These are phyloP conservation scores for Pyrenochaeta sp. DNA, from an alignment of 2,329 filamentous ascomycete species.

Conservation along the genomic window DNA sequence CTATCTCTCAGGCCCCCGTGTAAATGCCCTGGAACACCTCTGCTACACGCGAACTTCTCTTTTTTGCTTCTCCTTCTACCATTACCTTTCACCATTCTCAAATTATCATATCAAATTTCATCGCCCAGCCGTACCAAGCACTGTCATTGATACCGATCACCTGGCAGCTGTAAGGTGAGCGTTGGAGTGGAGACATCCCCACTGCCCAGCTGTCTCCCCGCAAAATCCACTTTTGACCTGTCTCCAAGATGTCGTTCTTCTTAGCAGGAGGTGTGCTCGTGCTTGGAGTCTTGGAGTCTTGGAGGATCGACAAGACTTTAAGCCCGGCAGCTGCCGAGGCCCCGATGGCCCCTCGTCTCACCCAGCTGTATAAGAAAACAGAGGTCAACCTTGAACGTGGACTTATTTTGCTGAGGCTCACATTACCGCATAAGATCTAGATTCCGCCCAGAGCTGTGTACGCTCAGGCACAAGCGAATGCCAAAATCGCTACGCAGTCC, in stretches of 20 bases:
- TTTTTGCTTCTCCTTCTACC: conserved; percentile 50
- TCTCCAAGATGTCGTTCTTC: conserved; percentile 13
- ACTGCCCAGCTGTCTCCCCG: conserved; percentile 8
- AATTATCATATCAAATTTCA: conserved; percentile 22
- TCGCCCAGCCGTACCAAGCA: conserved; percentile 24
- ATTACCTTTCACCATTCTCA: conserved; percentile 54
- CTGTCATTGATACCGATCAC: not conserved
- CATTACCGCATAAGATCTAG: too few species aligned
- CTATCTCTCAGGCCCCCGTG: not conserved
- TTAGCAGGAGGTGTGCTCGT: conserved; percentile 6
- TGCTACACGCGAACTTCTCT: not conserved
- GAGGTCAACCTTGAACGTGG: not conserved
- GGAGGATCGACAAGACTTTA: conserved; percentile 8
- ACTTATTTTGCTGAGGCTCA: too few species aligned
- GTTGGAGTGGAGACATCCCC: conserved; percentile 5
- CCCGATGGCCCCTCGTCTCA: conserved; percentile 1
- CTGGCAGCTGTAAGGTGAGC: conserved; percentile 2
- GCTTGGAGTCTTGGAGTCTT: not conserved
- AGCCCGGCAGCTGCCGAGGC: conserved; percentile 5
- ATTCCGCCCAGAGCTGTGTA: too few species aligned
- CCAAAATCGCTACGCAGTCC: too few species aligned
- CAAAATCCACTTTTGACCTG: conserved; percentile 6
- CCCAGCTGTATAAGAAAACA: not conserved
- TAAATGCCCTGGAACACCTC: not conserved
- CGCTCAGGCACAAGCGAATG: too few species aligned